phyloP scores from a whole-genome alignment of 768 basidiomycete genomes.

The Boletus rubroflammeus region DNA sequence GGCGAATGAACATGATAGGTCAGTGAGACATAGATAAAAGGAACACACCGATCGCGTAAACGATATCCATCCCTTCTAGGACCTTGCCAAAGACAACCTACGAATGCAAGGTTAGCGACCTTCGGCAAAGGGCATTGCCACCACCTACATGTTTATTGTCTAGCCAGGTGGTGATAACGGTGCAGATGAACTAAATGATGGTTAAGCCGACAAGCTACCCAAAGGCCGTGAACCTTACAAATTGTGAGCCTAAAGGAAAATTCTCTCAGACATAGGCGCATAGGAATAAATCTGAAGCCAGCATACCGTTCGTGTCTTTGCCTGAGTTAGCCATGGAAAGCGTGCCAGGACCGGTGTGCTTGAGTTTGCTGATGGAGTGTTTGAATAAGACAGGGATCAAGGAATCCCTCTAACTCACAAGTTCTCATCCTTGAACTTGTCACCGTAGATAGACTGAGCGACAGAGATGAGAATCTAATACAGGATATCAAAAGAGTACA shows the following conservation, averaged over 20 bases:
- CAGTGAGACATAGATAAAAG: neutral
- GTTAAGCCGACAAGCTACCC: neutral
- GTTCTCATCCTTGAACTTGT: conserved; percentile 92
- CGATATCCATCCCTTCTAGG: conserved; percentile 87
- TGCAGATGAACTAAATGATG: conserved; percentile 79
- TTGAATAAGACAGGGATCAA: neutral
- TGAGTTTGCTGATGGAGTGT: conserved; percentile 70
- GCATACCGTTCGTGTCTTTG: conserved; percentile 85
- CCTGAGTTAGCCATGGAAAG: conserved; percentile 95
- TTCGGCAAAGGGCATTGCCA: neutral
- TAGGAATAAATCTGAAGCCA: neutral
- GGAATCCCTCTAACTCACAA: conserved; percentile 51
- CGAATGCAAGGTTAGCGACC: conserved; percentile 9
- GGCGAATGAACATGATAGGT: conserved; percentile 9
- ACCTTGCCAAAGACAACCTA: conserved; percentile 94
- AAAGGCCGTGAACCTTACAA: conserved; percentile 47
- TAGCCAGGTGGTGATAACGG: conserved; percentile 81
- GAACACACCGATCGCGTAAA: conserved; percentile 65
- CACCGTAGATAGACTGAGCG: conserved; percentile 81
- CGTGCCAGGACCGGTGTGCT: conserved; percentile 82
- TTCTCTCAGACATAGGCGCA: neutral
- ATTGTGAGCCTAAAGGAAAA: conserved; percentile 68
- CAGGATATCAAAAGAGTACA: conserved; percentile 2
- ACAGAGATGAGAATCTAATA: conserved; percentile 1
- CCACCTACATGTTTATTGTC: conserved; percentile 81